Percentiles rank a stretch among this genome's conserved stretches.
These are phyloP conservation scores for Eruca vesicaria DNA, from an alignment of 441 rosid species.

Conservation along the genomic window DNA sequence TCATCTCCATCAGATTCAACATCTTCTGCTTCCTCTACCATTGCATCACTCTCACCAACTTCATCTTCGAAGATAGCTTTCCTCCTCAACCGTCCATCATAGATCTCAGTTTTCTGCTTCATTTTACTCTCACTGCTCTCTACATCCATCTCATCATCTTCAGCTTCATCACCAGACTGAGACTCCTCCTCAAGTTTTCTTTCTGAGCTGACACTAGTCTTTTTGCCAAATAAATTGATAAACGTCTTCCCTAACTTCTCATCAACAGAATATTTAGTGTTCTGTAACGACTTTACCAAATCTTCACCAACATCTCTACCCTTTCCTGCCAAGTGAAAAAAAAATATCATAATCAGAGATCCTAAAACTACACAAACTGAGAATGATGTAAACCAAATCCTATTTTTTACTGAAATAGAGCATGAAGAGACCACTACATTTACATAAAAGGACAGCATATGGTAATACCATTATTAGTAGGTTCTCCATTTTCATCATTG, in stretches of 20 bases:
- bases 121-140: constrained; percentile 30
- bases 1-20: constrained; percentile 27
- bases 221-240: constrained; percentile 63
- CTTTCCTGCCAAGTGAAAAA: constrained; percentile 48
- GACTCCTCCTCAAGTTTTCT: constrained; percentile 41
- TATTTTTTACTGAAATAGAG: neutral
- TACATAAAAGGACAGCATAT: neutral
- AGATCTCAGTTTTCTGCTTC: constrained; percentile 56
- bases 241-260: constrained; percentile 77
- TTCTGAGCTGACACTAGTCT: constrained; percentile 37
- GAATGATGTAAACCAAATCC: neutral
- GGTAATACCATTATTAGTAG: constrained; percentile 51
- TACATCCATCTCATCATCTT: constrained; percentile 36
- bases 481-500: constrained; percentile 52
- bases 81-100: constrained; percentile 76
- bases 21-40: constrained; percentile 54
- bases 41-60: constrained; percentile 36
- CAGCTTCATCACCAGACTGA: constrained; percentile 36
- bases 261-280: constrained; percentile 73
- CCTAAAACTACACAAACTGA: neutral
- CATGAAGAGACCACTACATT: neutral
- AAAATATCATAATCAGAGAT: constrained; percentile 16
- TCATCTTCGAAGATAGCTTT: constrained; percentile 64
- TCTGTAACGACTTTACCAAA: constrained; percentile 80
- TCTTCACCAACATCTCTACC: constrained; percentile 73